Evolutionary conservation across 1,284 basidiomycete genomes (phyloP).

Genomic region (Rhodotorula sp.): DNA sequence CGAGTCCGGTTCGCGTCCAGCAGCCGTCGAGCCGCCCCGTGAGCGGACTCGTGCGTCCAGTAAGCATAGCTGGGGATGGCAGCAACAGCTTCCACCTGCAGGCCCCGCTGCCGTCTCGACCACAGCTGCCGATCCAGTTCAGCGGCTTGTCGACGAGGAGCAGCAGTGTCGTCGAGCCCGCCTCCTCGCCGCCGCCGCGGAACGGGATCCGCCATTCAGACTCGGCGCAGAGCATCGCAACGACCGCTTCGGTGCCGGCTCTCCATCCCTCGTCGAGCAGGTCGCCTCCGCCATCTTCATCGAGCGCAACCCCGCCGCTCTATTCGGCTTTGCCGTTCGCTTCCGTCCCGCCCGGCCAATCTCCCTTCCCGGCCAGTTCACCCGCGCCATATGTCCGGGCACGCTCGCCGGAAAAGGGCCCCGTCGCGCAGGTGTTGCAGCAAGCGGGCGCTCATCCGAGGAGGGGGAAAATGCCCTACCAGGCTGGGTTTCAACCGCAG

Average conservation of each 20-base stretch:
- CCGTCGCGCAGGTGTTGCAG: not conserved
- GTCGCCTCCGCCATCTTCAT: not conserved
- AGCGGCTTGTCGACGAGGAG: conserved; percentile 1
- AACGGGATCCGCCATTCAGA: not conserved
- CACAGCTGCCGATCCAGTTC: conserved; percentile 2
- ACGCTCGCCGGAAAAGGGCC: conserved; percentile 1
- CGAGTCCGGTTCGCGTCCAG: not conserved
- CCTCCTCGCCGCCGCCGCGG: not conserved
- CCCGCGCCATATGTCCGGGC: not conserved
- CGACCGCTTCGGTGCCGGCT: not conserved
- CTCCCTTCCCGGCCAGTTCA: conserved; percentile 14
- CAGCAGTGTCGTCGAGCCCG: not conserved
- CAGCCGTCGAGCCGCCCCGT: conserved; percentile 1
- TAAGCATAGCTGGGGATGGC: too few species aligned
- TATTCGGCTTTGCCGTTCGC: conserved; percentile 21
- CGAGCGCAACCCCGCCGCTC: conserved; percentile 4
- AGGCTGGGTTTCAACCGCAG: conserved; percentile 32
- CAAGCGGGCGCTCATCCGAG: not conserved
- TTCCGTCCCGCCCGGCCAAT: conserved; percentile 14
- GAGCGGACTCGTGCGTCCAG: not conserved
- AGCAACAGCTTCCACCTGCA: not conserved
- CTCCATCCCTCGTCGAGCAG: not conserved
- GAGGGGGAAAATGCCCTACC: conserved; percentile 27
- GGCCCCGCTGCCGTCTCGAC: conserved; percentile 10
- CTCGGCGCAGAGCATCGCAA: not conserved